These are phyloP conservation scores for Irpex lacteus DNA, from an alignment of 1,284 basidiomycete genomes.

Conservation along the genomic window DNA sequence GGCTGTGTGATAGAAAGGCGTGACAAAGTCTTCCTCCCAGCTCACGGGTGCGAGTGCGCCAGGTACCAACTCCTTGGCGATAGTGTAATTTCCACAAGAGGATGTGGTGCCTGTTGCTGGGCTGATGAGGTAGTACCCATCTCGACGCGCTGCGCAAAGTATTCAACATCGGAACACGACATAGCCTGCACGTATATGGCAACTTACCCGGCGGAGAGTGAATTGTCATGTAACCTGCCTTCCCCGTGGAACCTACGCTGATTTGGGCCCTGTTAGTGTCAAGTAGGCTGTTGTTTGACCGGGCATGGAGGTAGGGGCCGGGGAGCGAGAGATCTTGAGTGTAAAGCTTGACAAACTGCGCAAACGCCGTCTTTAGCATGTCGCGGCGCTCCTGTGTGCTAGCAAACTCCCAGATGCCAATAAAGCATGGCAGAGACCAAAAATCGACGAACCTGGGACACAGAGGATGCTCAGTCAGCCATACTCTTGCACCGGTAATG, in stretches of 20 bases:
- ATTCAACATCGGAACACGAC: neutral
- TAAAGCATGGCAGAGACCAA: neutral
- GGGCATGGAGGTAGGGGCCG: conserved; percentile 1
- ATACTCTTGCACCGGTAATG: neutral
- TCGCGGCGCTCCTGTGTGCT: neutral
- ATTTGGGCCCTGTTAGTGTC: neutral
- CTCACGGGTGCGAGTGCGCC: neutral
- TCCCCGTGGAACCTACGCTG: neutral
- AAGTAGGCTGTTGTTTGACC: neutral
- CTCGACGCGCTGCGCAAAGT: neutral
- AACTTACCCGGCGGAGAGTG: neutral
- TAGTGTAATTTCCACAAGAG: neutral
- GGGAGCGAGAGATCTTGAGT: neutral
- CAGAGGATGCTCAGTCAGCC: neutral
- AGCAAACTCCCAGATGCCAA: conserved; percentile 4
- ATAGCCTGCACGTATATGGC: neutral
- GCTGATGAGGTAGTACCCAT: neutral
- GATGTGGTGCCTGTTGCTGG: neutral
- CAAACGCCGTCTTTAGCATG: neutral
- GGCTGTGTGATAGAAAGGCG: neutral
- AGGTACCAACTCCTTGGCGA: neutral
- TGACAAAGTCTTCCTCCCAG: neutral
- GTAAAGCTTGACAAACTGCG: conserved; percentile 1
- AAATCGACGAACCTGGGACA: neutral
- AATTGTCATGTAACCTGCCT: neutral